Conservation (phyloP, 768 basidiomycete species). For the Dendrothele bispora region DNA sequence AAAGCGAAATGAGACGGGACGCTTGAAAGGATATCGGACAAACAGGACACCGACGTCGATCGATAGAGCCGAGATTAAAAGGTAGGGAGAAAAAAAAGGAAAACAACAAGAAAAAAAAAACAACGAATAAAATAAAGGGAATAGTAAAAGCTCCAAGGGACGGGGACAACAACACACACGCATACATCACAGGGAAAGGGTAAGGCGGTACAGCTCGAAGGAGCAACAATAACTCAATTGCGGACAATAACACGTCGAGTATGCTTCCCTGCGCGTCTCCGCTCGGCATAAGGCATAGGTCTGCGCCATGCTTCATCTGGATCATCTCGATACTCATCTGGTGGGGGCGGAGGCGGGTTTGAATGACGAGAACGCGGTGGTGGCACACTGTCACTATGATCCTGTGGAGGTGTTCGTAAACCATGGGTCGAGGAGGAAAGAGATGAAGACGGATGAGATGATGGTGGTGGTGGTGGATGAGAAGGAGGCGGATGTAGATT, state of each 20-base stretch:
- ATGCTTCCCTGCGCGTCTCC: slow-evolving; percentile 78
- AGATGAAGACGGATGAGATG: slow-evolving; percentile 29
- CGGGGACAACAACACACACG: no score
- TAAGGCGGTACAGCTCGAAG: no score
- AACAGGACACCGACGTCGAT: no score
- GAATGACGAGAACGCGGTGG: slow-evolving; percentile 42
- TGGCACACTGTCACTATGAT: slow-evolving; percentile 34
- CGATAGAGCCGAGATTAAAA: no score
- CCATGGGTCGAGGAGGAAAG: slow-evolving; percentile 29
- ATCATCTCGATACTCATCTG: slow-evolving; percentile 56
- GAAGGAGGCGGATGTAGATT: slow-evolving; percentile 1
- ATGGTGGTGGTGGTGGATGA: slow-evolving; percentile 19
- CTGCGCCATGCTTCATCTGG: slow-evolving; percentile 70
- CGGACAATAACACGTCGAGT: slow-evolving; percentile 70
- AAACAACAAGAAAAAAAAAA: no score
- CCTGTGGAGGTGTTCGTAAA: slow-evolving; percentile 29
- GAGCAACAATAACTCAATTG: slow-evolving; percentile 27
- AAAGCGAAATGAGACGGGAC: no score
- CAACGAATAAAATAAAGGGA: no score
- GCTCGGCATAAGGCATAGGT: slow-evolving; percentile 73
- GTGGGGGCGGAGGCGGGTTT: slow-evolving; percentile 33
- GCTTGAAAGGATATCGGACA: no score
- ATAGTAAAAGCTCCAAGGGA: no score
- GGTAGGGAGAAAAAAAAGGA: no score
- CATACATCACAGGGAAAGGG: no score